These are phyloP conservation scores for Podila clonocystis DNA, from an alignment of 192 early-diverging fungal genomes.

Conservation along the genomic window DNA sequence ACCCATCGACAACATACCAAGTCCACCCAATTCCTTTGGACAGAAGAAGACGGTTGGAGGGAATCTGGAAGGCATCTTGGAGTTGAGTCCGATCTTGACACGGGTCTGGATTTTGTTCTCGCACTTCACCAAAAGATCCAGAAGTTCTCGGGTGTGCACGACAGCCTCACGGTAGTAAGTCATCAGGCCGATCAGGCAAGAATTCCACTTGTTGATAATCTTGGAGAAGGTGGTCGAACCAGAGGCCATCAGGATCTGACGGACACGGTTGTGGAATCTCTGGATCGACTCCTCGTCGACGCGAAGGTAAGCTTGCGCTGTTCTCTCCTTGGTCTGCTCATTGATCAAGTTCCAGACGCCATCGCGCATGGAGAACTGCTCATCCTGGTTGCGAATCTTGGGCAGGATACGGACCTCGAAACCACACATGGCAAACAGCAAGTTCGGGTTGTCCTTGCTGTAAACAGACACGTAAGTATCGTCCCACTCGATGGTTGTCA, in stretches of 20 bases:
- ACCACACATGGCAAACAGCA: slow-evolving; percentile 92
- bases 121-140: slow-evolving; percentile 96
- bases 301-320: slow-evolving; percentile 96
- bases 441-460: slow-evolving; percentile 96
- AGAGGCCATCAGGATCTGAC: slow-evolving; percentile 98
- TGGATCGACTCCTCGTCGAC: slow-evolving; percentile 95
- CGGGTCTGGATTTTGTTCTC: slow-evolving; percentile 99
- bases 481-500: slow-evolving; percentile 99
- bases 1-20: slow-evolving; percentile 99
- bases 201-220: slow-evolving; percentile 97
- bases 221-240: slow-evolving; percentile 98
- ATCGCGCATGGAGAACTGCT: slow-evolving; percentile 90
- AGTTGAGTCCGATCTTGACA: slow-evolving; percentile 99
- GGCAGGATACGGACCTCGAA: slow-evolving; percentile 98
- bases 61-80: slow-evolving; percentile 98
- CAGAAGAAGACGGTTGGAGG: slow-evolving; percentile 85
- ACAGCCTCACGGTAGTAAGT: slow-evolving; percentile 99
- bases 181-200: slow-evolving; percentile 94
- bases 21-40: slow-evolving; percentile 95
- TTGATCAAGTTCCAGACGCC: slow-evolving; percentile 96
- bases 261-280: slow-evolving; percentile 94
- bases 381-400: slow-evolving; percentile 83
- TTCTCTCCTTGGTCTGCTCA: slow-evolving; percentile 97
- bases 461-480: slow-evolving; percentile 97
- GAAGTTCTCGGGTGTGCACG: slow-evolving; percentile 94